A percentile compares a stretch with the other conserved stretches of the same genome.
These are phyloP conservation scores for Oryza brachyantha DNA, from an alignment of 176 grass and related monocot genomes.

Conservation along the genomic window DNA sequence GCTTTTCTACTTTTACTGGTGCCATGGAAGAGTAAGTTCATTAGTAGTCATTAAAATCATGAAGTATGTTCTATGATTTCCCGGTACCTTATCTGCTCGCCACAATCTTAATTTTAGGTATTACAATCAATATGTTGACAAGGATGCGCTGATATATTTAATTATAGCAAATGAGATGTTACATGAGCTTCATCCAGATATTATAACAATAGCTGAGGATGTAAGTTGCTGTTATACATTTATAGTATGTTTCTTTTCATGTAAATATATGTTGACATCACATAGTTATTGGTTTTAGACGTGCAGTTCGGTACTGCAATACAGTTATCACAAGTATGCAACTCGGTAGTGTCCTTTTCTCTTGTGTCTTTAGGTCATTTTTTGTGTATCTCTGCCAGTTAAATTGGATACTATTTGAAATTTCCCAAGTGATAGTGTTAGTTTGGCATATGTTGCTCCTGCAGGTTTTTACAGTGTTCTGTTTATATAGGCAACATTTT, in stretches of 20 bases:
- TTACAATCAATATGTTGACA: slow-evolving; percentile 91
- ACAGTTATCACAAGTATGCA: slow-evolving; percentile 7
- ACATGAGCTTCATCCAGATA: slow-evolving; percentile 92
- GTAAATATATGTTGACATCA: slow-evolving; percentile 10
- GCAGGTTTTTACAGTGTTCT: slow-evolving; percentile 22
- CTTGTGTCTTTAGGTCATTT: not conserved
- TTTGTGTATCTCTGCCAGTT: no score
- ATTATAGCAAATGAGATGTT: slow-evolving; percentile 97
- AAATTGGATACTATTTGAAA: slow-evolving; percentile 12
- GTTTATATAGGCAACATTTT: slow-evolving; percentile 70
- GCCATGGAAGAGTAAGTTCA: slow-evolving; percentile 82
- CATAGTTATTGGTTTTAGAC: slow-evolving; percentile 16
- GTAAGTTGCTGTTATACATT: slow-evolving; percentile 41
- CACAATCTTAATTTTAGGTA: slow-evolving; percentile 54
- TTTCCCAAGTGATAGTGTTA: no score
- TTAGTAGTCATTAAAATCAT: not conserved
- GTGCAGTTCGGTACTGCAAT: slow-evolving; percentile 2
- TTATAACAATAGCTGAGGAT: slow-evolving; percentile 97
- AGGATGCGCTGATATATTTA: slow-evolving; percentile 83
- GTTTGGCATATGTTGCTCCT: not conserved
- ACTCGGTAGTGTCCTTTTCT: not conserved
- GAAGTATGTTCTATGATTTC: not conserved
- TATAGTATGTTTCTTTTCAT: not conserved
- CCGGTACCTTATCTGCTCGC: slow-evolving; percentile 3
- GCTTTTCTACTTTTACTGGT: slow-evolving; percentile 92